These are phyloP conservation scores for Xylaria sp. DNA, from an alignment of 2,329 filamentous ascomycete species.

Conservation along the genomic window DNA sequence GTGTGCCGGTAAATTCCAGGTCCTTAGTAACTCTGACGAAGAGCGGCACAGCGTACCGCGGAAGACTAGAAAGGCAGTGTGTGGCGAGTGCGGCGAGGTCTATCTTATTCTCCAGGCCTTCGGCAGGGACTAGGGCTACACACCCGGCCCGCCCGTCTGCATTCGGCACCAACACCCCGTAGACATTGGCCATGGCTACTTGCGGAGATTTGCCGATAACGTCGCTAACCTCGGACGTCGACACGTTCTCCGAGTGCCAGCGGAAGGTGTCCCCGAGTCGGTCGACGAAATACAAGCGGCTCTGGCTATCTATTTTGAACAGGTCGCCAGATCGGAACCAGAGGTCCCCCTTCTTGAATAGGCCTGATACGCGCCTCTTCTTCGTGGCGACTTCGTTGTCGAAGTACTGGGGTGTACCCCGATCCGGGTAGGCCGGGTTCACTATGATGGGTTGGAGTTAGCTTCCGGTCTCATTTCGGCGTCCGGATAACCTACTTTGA, in stretches of 20 bases:
- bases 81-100: conserved; percentile 51
- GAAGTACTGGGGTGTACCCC: conserved; percentile 70
- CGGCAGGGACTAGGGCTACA: conserved; percentile 54
- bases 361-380: conserved; percentile 71
- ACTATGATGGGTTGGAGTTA: conserved; percentile 31
- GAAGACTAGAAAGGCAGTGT: conserved; percentile 54
- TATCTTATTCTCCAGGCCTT: conserved; percentile 41
- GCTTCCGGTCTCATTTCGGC: not conserved
- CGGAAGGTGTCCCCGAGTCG: conserved; percentile 77
- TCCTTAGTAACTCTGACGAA: conserved; percentile 54
- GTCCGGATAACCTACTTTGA: conserved; percentile 52
- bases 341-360: conserved; percentile 73
- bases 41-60: conserved; percentile 58
- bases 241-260: conserved; percentile 66
- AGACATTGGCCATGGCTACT: conserved; percentile 57
- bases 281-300: conserved; percentile 75
- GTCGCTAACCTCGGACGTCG: conserved; percentile 58
- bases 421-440: conserved; percentile 62
- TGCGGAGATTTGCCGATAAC: conserved; percentile 54
- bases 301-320: conserved; percentile 68
- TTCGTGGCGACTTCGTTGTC: conserved; percentile 68
- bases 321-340: conserved; percentile 77
- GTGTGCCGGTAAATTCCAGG: conserved; percentile 58
- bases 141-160: conserved; percentile 58
- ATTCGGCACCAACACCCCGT: conserved; percentile 57